These are phyloP conservation scores for Aureobasidium lini DNA, from an alignment of 2,329 filamentous ascomycete species.

Conservation along the genomic window DNA sequence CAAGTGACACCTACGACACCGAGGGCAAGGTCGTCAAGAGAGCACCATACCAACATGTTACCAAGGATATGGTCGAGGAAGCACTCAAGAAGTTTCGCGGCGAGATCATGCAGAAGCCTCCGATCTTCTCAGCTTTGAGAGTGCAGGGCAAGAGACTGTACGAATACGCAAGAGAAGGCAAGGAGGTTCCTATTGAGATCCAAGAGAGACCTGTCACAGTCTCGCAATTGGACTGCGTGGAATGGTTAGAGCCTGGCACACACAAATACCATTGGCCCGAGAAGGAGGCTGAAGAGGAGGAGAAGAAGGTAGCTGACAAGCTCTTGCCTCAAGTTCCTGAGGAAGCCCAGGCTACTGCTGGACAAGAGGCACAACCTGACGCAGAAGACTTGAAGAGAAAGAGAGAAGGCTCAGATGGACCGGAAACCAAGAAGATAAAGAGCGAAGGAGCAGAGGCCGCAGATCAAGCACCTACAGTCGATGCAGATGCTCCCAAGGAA, in stretches of 20 bases:
- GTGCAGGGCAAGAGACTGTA: constrained; percentile 92
- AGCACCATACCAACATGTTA: constrained; percentile 73
- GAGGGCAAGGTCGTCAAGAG: constrained; percentile 74
- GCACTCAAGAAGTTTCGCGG: constrained; percentile 70
- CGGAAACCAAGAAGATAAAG: constrained; percentile 13
- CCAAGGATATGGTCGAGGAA: constrained; percentile 67
- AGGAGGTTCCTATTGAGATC: constrained; percentile 77
- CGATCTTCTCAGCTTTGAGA: constrained; percentile 86
- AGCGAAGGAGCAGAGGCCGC: constrained; percentile 10
- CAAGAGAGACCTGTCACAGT: constrained; percentile 73
- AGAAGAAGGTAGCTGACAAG: constrained; percentile 70
- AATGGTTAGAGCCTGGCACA: constrained; percentile 74
- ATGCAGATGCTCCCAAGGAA: not conserved
- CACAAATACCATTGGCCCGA: constrained; percentile 74
- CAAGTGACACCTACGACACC: constrained; percentile 86
- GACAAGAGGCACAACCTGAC: constrained; percentile 15
- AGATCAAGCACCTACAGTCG: not conserved
- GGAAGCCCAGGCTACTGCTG: constrained; percentile 18
- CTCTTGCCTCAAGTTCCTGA: constrained; percentile 37
- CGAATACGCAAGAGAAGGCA: constrained; percentile 88
- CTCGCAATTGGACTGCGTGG: constrained; percentile 66
- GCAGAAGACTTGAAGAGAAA: constrained; percentile 25
- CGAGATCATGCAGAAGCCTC: constrained; percentile 80
- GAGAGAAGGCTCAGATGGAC: constrained; percentile 20
- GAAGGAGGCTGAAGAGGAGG: constrained; percentile 66